Evolutionary conservation across 352 stramenopile species (phyloP).

Genomic region (Globisporangium alternatum): DNA sequence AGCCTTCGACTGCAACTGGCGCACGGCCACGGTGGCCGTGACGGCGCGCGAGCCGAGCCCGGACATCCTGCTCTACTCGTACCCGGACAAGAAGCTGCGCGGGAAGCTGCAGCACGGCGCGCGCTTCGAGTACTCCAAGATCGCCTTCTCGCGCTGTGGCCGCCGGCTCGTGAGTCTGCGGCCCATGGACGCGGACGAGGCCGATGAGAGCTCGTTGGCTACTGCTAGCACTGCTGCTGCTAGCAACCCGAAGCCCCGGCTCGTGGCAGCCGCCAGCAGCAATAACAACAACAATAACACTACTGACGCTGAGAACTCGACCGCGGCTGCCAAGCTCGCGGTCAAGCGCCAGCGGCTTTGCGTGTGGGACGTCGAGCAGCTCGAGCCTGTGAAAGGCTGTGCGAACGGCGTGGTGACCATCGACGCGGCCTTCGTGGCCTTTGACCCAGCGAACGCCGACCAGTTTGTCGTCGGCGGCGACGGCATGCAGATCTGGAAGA

Average conservation of each 20-base stretch:
- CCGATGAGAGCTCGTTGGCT: conserved; percentile 3
- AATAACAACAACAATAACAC: background rate
- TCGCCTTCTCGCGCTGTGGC: conserved; percentile 74
- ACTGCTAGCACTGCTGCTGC: background rate
- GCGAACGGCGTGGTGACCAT: conserved; percentile 23
- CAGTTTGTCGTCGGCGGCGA: conserved; percentile 64
- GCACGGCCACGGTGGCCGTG: conserved; percentile 50
- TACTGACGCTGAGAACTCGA: background rate
- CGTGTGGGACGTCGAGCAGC: conserved; percentile 62
- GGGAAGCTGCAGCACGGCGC: conserved; percentile 38
- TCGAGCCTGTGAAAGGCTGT: conserved; percentile 49
- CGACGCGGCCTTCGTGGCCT: conserved; percentile 55
- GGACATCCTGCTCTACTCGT: conserved; percentile 63
- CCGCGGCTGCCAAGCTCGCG: background rate
- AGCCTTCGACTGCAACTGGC: conserved; percentile 66
- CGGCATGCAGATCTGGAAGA: conserved; percentile 67
- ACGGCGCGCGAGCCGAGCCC: conserved; percentile 48
- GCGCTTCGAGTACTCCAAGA: conserved; percentile 55
- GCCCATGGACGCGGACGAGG: conserved; percentile 17
- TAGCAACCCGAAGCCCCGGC: background rate
- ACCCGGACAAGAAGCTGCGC: conserved; percentile 73
- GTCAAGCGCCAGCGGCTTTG: conserved; percentile 29
- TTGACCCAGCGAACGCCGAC: conserved; percentile 57
- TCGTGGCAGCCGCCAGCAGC: conserved; percentile 1
- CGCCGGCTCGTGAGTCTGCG: conserved; percentile 51